Percentiles rank a stretch among this genome's conserved stretches.
Evolutionary conservation across 2,329 filamentous ascomycete species (phyloP).

Genomic region (Ascochyta koolunga): DNA sequence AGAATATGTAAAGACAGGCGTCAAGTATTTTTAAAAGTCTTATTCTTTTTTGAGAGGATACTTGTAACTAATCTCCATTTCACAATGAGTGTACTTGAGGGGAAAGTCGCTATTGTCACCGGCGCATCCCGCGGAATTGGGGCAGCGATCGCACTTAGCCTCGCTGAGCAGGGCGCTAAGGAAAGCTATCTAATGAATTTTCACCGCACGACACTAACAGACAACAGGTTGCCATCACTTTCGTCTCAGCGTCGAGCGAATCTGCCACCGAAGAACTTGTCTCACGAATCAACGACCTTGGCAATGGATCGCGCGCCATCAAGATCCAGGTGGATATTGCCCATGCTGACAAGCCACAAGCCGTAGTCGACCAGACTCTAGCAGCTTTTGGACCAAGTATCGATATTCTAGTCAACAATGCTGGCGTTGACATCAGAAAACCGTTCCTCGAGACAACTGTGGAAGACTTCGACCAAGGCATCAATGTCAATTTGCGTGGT

Average conservation of each 20-base stretch:
- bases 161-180: background rate
- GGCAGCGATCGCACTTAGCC: conserved; percentile 39
- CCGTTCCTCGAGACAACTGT: conserved; percentile 61
- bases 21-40: no score
- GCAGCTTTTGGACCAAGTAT: conserved; percentile 59
- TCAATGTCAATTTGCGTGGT: conserved; percentile 77
- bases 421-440: conserved; percentile 66
- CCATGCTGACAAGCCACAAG: conserved; percentile 59
- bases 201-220: background rate
- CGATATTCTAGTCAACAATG: conserved; percentile 84
- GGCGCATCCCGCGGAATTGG: conserved; percentile 28
- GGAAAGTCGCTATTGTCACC: conserved; percentile 9
- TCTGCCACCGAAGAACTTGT: conserved; percentile 57
- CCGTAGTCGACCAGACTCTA: conserved; percentile 63
- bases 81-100: background rate
- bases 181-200: background rate
- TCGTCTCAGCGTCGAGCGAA: conserved; percentile 66
- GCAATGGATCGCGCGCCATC: conserved; percentile 61
- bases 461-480: conserved; percentile 70
- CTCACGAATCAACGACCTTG: conserved; percentile 52
- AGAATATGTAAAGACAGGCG: no score
- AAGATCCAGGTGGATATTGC: conserved; percentile 66
- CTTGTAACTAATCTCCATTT: no score
- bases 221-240: conserved; percentile 65
- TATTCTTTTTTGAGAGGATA: no score